phyloP scores from a whole-genome alignment of 805 yeast genomes.

The Lipomyces sp. region DNA sequence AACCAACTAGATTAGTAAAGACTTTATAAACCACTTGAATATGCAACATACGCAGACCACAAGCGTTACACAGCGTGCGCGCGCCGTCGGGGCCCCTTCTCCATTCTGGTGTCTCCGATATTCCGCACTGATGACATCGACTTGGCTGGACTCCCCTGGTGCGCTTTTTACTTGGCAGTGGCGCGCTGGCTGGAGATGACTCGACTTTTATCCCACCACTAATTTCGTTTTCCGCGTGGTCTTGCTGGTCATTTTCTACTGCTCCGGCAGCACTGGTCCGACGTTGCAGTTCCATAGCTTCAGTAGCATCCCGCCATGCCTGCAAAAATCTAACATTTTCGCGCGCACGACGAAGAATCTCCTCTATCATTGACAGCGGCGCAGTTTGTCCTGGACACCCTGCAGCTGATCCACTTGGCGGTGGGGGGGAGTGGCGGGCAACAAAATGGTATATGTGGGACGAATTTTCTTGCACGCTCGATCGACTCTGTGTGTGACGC shows the following conservation, averaged over 20 bases:
- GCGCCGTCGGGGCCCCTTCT: constrained; percentile 79
- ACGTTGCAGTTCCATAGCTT: constrained; percentile 12
- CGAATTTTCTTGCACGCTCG: constrained; percentile 27
- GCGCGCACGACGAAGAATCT: constrained; percentile 24
- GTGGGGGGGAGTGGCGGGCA: constrained; percentile 21
- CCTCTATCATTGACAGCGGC: constrained; percentile 27
- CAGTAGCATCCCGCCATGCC: constrained; percentile 26
- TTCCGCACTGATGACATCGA: constrained; percentile 36
- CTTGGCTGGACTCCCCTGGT: constrained; percentile 27
- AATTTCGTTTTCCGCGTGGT: not conserved
- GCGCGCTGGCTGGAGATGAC: not conserved
- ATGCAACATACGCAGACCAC: constrained; percentile 57
- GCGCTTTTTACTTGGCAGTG: constrained; percentile 22
- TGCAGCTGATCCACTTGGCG: not conserved
- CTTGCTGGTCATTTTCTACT: not conserved
- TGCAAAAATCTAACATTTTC: constrained; percentile 27
- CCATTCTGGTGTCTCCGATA: constrained; percentile 76
- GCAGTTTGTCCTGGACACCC: not conserved
- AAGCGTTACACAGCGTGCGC: constrained; percentile 78
- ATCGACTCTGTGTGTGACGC: constrained; percentile 23
- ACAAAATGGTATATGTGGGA: constrained; percentile 34
- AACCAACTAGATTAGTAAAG: too few species aligned
- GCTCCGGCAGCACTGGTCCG: constrained; percentile 2
- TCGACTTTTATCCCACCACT: not conserved
- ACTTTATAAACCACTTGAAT: not conserved